Conservation (phyloP, 2,329 filamentous ascomycete species). For the Xylaria sp. region DNA sequence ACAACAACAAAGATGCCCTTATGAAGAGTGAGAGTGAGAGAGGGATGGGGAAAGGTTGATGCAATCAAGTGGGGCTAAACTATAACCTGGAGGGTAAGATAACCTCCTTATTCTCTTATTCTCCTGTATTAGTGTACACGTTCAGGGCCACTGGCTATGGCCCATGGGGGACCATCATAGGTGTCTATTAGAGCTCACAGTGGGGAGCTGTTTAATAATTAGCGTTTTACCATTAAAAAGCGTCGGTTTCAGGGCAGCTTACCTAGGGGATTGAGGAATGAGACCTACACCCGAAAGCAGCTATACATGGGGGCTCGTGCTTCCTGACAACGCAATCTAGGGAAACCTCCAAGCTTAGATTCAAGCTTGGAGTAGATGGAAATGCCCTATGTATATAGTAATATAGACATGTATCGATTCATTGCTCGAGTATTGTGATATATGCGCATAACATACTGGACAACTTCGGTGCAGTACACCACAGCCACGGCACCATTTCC, state of each 20-base stretch:
- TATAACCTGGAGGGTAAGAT: neutral
- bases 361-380: too few species aligned
- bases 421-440: neutral
- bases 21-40: constrained; percentile 38
- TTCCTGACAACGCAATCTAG: too few species aligned
- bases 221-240: constrained; percentile 1
- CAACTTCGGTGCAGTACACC: neutral
- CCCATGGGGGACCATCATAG: neutral
- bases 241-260: constrained; percentile 7
- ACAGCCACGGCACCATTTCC: neutral
- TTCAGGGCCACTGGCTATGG: neutral
- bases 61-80: constrained; percentile 45
- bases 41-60: constrained; percentile 41
- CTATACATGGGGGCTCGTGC: too few species aligned
- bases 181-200: constrained; percentile 13
- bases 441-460: neutral
- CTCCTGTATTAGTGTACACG: constrained; percentile 8
- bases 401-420: neutral
- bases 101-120: constrained; percentile 24
- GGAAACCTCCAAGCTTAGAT: too few species aligned
- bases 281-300: neutral
- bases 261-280: neutral
- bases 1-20: constrained; percentile 31
- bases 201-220: constrained; percentile 13
- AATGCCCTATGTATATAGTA: neutral